These are phyloP conservation scores for Chaetomidium leptoderma DNA, from an alignment of 495 filamentous ascomycete genomes.

Conservation along the genomic window DNA sequence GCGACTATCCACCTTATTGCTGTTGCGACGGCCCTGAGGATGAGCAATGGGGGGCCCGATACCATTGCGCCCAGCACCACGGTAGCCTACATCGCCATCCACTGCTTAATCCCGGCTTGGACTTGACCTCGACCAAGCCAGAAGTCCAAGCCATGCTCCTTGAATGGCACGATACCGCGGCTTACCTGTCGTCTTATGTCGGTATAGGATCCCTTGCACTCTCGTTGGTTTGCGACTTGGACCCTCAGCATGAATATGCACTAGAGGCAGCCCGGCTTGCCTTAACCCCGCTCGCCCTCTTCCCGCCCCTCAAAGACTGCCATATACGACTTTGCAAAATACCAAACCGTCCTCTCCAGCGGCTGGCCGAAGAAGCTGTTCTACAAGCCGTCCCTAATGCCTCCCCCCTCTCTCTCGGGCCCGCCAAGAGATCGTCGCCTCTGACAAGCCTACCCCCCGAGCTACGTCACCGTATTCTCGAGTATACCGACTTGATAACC, in stretches of 20 bases:
- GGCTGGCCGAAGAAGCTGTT: neutral
- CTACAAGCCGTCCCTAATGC: neutral
- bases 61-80: too few relatives aligned
- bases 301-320: neutral
- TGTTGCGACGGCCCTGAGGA: neutral
- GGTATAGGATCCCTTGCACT: too few relatives aligned
- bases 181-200: too few relatives aligned
- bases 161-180: too few relatives aligned
- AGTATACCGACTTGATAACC: slow-evolving; percentile 12
- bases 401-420: neutral
- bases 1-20: neutral
- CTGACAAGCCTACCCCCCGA: neutral
- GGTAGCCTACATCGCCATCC: too few relatives aligned
- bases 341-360: neutral
- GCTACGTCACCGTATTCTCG: slow-evolving; percentile 7
- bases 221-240: too few relatives aligned
- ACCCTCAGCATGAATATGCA: neutral
- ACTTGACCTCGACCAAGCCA: too few relatives aligned
- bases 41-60: too few relatives aligned
- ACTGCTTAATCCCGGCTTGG: too few relatives aligned
- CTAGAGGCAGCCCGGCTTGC: neutral
- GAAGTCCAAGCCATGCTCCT: too few relatives aligned
- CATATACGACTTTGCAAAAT: neutral
- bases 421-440: neutral
- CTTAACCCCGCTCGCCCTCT: neutral